phyloP scores from a whole-genome alignment of 2,329 filamentous ascomycete genomes.

The Scedosporium dehoogii region DNA sequence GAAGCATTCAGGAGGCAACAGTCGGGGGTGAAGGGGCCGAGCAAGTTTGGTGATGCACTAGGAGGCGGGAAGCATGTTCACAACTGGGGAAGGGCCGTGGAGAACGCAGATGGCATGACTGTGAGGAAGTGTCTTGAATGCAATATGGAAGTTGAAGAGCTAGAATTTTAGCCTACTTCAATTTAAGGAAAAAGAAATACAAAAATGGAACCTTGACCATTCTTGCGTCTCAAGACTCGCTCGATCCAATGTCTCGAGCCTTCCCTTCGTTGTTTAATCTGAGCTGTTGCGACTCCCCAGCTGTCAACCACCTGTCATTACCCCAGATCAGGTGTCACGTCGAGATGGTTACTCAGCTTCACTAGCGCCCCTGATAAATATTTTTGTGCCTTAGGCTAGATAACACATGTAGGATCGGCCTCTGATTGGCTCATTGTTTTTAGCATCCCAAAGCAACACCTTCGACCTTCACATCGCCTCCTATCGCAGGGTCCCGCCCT shows the following conservation, averaged over 20 bases:
- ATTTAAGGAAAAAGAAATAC: no score
- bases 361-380: no score
- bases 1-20: conserved; percentile 71
- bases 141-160: conserved; percentile 69
- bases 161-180: conserved; percentile 43
- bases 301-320: no score
- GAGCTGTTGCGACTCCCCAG: no score
- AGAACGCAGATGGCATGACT: conserved; percentile 61
- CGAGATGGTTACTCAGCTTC: no score
- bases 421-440: conserved; percentile 4
- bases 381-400: conserved; percentile 3
- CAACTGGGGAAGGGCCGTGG: conserved; percentile 68
- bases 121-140: conserved; percentile 72
- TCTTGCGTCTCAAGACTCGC: no score
- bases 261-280: no score
- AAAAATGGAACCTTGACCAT: no score
- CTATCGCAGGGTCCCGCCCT: conserved; percentile 4
- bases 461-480: neutral
- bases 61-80: conserved; percentile 70
- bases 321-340: no score
- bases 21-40: conserved; percentile 41
- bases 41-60: conserved; percentile 68
- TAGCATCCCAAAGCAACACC: conserved; percentile 4
- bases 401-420: neutral
- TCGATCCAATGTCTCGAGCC: no score